These are phyloP conservation scores for Strigomonas culicis DNA, from an alignment of 208 protist species.

Conservation along the genomic window DNA sequence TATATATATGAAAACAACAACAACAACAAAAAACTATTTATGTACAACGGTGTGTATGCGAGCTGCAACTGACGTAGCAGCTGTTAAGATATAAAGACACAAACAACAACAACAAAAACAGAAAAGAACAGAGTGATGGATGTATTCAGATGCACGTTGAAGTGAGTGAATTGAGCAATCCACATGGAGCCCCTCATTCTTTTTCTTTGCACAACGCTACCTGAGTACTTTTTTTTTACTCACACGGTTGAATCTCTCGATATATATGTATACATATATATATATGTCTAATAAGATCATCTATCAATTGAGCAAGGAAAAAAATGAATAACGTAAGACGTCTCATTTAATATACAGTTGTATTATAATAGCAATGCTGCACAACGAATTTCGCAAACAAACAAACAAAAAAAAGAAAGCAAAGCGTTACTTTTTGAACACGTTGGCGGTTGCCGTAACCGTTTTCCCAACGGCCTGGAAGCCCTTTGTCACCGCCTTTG, in stretches of 20 bases:
- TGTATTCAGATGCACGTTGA: no score
- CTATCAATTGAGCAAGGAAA: no score
- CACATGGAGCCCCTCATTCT: no score
- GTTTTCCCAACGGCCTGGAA: slow-evolving; percentile 69
- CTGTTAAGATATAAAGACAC: background rate
- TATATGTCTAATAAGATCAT: no score
- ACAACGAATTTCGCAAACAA: background rate
- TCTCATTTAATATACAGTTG: no score
- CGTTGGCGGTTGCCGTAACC: slow-evolving; percentile 37
- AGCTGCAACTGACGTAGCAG: background rate
- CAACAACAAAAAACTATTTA: background rate
- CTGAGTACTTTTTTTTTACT: no score
- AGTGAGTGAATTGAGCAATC: no score
- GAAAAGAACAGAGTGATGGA: slow-evolving; percentile 2
- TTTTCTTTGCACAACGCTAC: no score
- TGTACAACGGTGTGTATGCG: background rate
- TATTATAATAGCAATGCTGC: background rate
- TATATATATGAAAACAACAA: background rate
- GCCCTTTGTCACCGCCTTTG: slow-evolving; percentile 62
- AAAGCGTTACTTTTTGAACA: slow-evolving; percentile 22
- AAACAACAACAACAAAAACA: slow-evolving; percentile 9
- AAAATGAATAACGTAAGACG: no score
- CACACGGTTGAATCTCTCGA: no score
- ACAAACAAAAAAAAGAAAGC: background rate
- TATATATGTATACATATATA: no score